Conservation (phyloP, 1,284 basidiomycete genomes). For the Pseudozyma pruni region DNA sequence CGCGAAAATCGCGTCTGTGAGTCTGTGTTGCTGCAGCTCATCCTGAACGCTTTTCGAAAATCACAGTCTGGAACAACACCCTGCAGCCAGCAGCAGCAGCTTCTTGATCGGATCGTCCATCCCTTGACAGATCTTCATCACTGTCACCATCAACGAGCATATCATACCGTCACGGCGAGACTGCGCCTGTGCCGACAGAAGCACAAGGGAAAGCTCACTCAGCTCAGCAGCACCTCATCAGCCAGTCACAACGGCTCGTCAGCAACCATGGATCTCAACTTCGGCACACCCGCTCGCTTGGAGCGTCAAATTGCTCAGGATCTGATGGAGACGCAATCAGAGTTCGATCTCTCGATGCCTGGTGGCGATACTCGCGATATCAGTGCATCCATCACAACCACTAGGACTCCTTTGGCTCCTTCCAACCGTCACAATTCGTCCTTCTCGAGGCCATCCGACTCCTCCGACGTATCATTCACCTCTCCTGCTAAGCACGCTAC, state of each 20-base stretch:
- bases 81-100: too few species aligned
- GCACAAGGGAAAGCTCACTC: too few species aligned
- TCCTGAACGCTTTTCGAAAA: too few species aligned
- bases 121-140: too few species aligned
- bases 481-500: slow-evolving; percentile 25
- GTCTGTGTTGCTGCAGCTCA: too few species aligned
- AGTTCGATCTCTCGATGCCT: slow-evolving; percentile 48
- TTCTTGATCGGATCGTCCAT: too few species aligned
- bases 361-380: slow-evolving; percentile 36
- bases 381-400: slow-evolving; percentile 36
- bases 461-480: slow-evolving; percentile 23
- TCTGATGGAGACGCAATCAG: slow-evolving; percentile 45
- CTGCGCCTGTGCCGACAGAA: too few species aligned
- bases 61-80: too few species aligned
- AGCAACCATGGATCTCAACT: slow-evolving; percentile 44
- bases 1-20: slow-evolving; percentile 29
- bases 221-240: not conserved
- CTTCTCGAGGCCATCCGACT: slow-evolving; percentile 44
- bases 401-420: slow-evolving; percentile 23
- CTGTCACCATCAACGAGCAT: too few species aligned
- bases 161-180: too few species aligned
- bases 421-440: slow-evolving; percentile 43
- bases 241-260: not conserved
- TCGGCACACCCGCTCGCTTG: slow-evolving; percentile 47
- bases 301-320: slow-evolving; percentile 54